phyloP scores from a whole-genome alignment of 106 monocot genomes.

The Xerophyta viscosa region DNA sequence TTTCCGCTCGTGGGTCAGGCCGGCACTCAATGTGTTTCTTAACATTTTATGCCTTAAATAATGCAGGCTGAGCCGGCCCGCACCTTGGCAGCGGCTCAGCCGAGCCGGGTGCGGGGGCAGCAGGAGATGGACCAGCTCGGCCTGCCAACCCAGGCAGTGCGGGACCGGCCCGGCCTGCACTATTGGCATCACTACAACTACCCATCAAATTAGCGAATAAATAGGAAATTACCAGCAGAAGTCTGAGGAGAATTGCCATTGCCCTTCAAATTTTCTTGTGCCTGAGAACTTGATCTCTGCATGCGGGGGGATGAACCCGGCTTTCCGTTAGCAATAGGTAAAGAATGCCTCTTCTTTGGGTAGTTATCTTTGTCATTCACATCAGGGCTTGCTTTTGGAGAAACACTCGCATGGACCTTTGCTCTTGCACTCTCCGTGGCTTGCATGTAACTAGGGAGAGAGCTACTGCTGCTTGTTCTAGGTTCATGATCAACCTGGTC shows the following conservation, averaged over 20 bases:
- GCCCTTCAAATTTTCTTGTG: constrained; percentile 43
- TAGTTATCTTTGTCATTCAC: constrained; percentile 50
- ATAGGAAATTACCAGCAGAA: constrained; percentile 59
- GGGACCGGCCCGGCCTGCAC: no score
- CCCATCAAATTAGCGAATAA: not conserved
- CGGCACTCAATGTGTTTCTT: no score
- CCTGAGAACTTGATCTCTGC: constrained; percentile 67
- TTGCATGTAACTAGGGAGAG: constrained; percentile 96
- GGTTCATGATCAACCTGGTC: constrained; percentile 53
- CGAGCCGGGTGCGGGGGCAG: no score
- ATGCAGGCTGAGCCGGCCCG: no score
- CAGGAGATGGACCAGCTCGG: no score
- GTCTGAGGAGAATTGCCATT: constrained; percentile 49
- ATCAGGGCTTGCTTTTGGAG: constrained; percentile 81
- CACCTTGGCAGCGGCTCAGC: no score
- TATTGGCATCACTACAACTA: not conserved
- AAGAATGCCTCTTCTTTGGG: constrained; percentile 72
- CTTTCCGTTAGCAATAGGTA: constrained; percentile 55
- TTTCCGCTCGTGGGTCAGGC: no score
- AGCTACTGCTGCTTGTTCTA: constrained; percentile 35
- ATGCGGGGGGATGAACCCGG: constrained; percentile 75
- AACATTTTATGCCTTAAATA: no score
- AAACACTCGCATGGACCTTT: constrained; percentile 41
- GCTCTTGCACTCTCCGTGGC: constrained; percentile 87
- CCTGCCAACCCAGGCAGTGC: no score